phyloP scores from a whole-genome alignment of 768 basidiomycete genomes.

The Dacryopinax spathularia region DNA sequence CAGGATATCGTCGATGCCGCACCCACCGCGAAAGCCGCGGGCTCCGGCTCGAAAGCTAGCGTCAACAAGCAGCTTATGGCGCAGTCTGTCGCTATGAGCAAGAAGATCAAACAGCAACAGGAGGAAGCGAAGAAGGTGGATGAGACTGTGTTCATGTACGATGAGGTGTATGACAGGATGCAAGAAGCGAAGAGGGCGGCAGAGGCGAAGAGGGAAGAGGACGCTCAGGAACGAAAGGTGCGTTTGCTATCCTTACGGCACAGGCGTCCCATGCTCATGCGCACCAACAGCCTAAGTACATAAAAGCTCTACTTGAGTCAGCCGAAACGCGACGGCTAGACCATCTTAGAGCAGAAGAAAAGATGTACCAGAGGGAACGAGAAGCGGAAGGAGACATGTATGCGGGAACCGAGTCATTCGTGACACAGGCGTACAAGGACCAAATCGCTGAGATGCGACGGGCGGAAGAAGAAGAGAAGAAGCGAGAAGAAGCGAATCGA shows the following conservation, averaged over 20 bases:
- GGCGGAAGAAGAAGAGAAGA: conserved; percentile 86
- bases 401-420: conserved; percentile 89
- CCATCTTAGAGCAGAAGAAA: conserved; percentile 87
- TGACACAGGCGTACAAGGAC: conserved; percentile 92
- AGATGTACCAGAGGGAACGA: conserved; percentile 88
- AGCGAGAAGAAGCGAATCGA: conserved; percentile 55
- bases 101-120: conserved; percentile 54
- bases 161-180: conserved; percentile 93
- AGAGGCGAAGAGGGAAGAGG: conserved; percentile 62
- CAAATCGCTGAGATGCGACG: conserved; percentile 84
- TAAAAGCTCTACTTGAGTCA: conserved; percentile 56
- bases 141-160: conserved; percentile 78
- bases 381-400: conserved; percentile 89
- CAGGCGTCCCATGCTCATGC: conserved; percentile 8
- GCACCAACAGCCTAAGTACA: conserved; percentile 76
- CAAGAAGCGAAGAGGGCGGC: conserved; percentile 66
- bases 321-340: conserved; percentile 83
- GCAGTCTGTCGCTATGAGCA: conserved; percentile 48
- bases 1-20: conserved; percentile 42
- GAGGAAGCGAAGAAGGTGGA: conserved; percentile 70
- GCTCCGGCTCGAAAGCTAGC: neutral
- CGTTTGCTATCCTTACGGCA: conserved; percentile 14
- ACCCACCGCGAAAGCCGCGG: conserved; percentile 27
- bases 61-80: conserved; percentile 29
- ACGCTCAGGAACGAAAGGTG: conserved; percentile 66